Base-by-base conservation (phyloP, 768 basidiomycete genomes). In the Exsudoporus frostii region DNA sequence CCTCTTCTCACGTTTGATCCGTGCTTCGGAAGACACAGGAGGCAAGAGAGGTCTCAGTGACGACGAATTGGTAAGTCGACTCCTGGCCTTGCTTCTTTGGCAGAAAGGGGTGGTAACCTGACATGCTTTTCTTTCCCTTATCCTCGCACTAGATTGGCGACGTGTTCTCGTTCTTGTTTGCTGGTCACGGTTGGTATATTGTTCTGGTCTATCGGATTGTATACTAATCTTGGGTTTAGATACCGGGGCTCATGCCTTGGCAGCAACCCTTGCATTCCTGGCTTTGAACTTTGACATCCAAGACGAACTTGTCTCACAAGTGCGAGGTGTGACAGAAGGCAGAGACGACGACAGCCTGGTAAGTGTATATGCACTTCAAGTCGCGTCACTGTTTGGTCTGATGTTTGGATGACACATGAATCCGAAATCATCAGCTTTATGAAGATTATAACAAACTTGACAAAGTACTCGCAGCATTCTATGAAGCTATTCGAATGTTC, bases 121-220 rank as follows among this genome's bases (percentile, higher is more conserved):
- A 38, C 24, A 15, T 5, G 5, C 3, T 29, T 37, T 40, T 5
- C 32, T 27, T 27, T 17, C n/a, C 33, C 13, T 14, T 14, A 5
- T 29, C 41, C 15, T 22, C 5, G 14, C 11, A 9, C 7, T 27
- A 80, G 79, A 78, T 82, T 46, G 80, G 80, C 5, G 80, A 82
- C 45, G 65, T 79, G 1, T 82, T 74, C 56, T 56, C 75, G 9
- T 68, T 81, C 63, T 68, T 85, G 25, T 76, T 81, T 44, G 83
- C 82, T 29, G 83, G 83, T 14, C 81, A 83, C 57, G 81, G 80
- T 80, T 54, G 15, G 66, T 46, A 17, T 37, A 17, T 36, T 14
- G 1, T 37, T 24, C 33, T 15, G 29, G 25, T 17, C 6, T n/a
- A 13, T 17, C 15, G 10, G 15, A 11, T 34, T 5, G 10, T 34